Percentiles rank a stretch among this genome's conserved stretches.
Conservation (phyloP, 169 alveolate genomes). For the Plasmodium billcollinsi region DNA sequence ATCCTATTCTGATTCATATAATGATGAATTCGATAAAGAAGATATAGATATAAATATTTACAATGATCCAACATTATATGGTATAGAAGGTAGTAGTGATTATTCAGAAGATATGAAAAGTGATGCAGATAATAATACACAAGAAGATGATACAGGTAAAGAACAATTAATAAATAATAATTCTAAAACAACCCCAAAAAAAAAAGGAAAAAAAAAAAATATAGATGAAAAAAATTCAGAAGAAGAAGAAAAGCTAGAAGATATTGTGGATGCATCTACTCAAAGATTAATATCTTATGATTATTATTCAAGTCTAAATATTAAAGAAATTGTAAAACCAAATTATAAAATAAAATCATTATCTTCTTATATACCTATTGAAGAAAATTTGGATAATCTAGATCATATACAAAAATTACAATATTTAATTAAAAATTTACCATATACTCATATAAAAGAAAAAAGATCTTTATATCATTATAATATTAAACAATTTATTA, state of each 20-base stretch:
- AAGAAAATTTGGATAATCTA: slow-evolving; percentile 48
- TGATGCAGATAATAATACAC: slow-evolving; percentile 33
- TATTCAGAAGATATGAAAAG: slow-evolving; percentile 72
- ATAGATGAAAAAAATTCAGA: slow-evolving; percentile 1
- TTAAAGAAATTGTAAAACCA: slow-evolving; percentile 56
- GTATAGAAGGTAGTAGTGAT: slow-evolving; percentile 74
- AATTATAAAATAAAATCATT: slow-evolving; percentile 59
- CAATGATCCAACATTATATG: slow-evolving; percentile 57
- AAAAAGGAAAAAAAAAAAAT: slow-evolving; percentile 31
- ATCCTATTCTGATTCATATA: slow-evolving; percentile 6
- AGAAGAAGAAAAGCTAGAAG: slow-evolving; percentile 59
- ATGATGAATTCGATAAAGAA: slow-evolving; percentile 41
- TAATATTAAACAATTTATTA: slow-evolving; percentile 56
- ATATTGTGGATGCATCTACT: slow-evolving; percentile 42
- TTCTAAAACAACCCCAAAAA: neutral
- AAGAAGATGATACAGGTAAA: slow-evolving; percentile 35
- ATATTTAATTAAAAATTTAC: slow-evolving; percentile 47
- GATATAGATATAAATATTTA: slow-evolving; percentile 50
- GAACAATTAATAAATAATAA: neutral
- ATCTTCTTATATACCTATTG: slow-evolving; percentile 50
- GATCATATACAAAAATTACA: slow-evolving; percentile 66
- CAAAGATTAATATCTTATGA: slow-evolving; percentile 65
- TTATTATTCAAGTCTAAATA: slow-evolving; percentile 62
- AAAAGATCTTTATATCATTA: slow-evolving; percentile 65
- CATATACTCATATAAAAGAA: slow-evolving; percentile 62